phyloP scores from a whole-genome alignment of 176 grass and related monocot genomes.

The Oryza glaberrima region DNA sequence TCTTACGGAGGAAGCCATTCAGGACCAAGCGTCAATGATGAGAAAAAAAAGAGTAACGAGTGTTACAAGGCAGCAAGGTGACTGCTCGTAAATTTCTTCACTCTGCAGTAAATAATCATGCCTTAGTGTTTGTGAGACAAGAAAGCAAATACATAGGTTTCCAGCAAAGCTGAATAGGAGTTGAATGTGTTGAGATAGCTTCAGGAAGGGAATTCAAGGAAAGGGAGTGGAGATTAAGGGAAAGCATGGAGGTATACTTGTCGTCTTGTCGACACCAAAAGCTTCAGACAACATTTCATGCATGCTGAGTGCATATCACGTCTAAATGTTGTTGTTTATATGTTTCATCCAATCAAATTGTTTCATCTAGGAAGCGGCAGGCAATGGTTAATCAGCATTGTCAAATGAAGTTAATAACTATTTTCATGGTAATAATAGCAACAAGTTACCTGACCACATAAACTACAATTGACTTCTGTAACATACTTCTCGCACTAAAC shows the following conservation, averaged over 20 bases:
- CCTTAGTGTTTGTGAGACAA: background rate
- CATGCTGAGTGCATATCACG: background rate
- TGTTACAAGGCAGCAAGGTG: background rate
- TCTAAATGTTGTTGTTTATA: slow-evolving; percentile 6
- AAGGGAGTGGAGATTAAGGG: background rate
- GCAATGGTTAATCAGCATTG: background rate
- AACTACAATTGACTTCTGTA: background rate
- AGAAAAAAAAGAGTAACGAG: background rate
- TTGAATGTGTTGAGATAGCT: background rate
- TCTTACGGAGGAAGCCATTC: background rate
- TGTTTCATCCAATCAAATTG: background rate
- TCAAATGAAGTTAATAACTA: background rate
- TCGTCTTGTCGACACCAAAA: background rate
- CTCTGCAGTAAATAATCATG: background rate
- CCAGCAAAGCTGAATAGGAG: background rate
- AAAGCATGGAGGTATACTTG: background rate
- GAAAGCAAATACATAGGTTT: slow-evolving; percentile 7
- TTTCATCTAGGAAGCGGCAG: background rate
- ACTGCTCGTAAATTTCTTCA: background rate
- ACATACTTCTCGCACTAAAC: background rate
- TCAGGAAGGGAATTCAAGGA: background rate
- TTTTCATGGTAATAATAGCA: background rate
- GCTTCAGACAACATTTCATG: background rate
- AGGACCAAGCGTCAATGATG: background rate
- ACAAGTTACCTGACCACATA: slow-evolving; percentile 2